A percentile compares a stretch with the other conserved stretches of the same genome.
These are phyloP conservation scores for Solanum hybrid DNA, from an alignment of 305 asterid species.

Conservation along the genomic window DNA sequence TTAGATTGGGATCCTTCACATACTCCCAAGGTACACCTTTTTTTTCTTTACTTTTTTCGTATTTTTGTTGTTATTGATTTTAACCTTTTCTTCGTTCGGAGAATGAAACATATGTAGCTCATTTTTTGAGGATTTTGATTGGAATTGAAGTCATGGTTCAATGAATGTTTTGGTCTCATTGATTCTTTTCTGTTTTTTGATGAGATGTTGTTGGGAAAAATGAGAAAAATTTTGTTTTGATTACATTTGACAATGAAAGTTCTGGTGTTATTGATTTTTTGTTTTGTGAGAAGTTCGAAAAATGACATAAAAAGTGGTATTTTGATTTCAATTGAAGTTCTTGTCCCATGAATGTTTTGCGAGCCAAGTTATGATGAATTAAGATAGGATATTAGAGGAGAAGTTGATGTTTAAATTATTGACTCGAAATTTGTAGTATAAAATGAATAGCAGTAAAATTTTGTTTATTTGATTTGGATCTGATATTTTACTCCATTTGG, in stretches of 20 bases:
- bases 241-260: neutral
- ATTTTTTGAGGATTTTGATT: neutral
- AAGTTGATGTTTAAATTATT: neutral
- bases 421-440: neutral
- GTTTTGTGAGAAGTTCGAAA: neutral
- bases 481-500: neutral
- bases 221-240: neutral
- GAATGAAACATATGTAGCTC: neutral
- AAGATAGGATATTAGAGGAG: neutral
- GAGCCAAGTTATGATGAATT: neutral
- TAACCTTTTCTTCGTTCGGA: neutral
- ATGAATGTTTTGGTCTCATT: neutral
- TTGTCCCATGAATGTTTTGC: neutral
- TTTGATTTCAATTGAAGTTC: neutral
- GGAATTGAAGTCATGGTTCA: neutral
- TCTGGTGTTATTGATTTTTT: neutral
- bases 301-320: neutral
- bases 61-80: neutral
- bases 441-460: neutral
- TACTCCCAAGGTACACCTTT: constrained; percentile 35
- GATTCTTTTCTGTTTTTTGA: neutral
- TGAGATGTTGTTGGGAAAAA: neutral
- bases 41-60: neutral
- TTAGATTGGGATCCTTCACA: constrained; percentile 41
- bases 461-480: neutral